Conservation (phyloP, 805 yeast genomes). For the Dipodascus albidus region DNA sequence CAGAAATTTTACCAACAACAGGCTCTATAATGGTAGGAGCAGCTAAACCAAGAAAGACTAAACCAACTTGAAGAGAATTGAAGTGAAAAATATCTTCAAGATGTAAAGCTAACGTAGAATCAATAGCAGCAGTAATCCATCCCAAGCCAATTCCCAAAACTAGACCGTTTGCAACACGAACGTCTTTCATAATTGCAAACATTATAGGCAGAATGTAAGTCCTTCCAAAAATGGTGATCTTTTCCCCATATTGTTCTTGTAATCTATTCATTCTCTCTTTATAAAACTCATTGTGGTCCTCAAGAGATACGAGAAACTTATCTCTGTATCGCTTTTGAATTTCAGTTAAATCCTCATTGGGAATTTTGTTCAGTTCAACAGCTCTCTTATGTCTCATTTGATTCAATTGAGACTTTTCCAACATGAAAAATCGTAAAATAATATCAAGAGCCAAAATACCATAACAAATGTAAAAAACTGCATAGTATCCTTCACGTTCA, state of each 20-base stretch:
- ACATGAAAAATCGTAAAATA: slow-evolving; percentile 22
- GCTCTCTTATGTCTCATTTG: slow-evolving; percentile 11
- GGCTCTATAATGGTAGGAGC: slow-evolving; percentile 22
- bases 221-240: background rate
- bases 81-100: slow-evolving; percentile 20
- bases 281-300: background rate
- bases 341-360: background rate
- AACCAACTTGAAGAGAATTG: slow-evolving; percentile 20
- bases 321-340: background rate
- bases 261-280: background rate
- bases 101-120: slow-evolving; percentile 24
- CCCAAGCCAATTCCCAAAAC: slow-evolving; percentile 19
- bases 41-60: slow-evolving; percentile 24
- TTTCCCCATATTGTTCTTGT: background rate
- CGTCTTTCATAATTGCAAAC: slow-evolving; percentile 8
- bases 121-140: slow-evolving; percentile 24
- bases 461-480: slow-evolving; percentile 23
- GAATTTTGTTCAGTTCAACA: slow-evolving; percentile 9
- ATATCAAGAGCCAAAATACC: slow-evolving; percentile 22
- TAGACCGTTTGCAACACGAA: slow-evolving; percentile 15
- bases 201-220: slow-evolving; percentile 5
- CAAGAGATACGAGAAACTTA: background rate
- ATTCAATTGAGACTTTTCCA: slow-evolving; percentile 17
- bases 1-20: slow-evolving; percentile 18
- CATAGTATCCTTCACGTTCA: slow-evolving; percentile 22